Percentiles rank a stretch among this genome's conserved stretches.
phyloP scores from a whole-genome alignment of 2,329 filamentous ascomycete genomes.

The Leptosphaerulina australis region DNA sequence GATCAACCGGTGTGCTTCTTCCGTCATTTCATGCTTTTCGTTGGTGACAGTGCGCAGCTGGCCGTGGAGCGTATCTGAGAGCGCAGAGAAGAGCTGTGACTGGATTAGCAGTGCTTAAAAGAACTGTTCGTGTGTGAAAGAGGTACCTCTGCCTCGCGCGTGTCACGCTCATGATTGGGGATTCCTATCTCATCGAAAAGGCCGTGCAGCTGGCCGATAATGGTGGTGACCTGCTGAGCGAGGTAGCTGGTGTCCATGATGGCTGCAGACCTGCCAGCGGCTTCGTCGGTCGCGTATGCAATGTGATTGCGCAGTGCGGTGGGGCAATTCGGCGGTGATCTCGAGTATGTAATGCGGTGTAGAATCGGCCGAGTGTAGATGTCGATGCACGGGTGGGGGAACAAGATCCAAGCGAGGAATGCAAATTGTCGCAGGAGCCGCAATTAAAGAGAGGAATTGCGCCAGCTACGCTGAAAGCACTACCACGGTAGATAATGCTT shows the following conservation, averaged over 20 bases:
- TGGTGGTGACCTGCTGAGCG: conserved; percentile 92
- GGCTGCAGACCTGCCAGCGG: conserved; percentile 44
- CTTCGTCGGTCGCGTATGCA: conserved; percentile 44
- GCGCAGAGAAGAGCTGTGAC: conserved; percentile 79
- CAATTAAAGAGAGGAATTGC: conserved; percentile 19
- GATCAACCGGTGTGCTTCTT: conserved; percentile 85
- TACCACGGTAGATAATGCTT: conserved; percentile 6
- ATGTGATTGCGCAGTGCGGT: conserved; percentile 32
- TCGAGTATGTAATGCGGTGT: conserved; percentile 20
- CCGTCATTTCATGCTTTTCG: conserved; percentile 89
- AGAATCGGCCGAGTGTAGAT: conserved; percentile 7
- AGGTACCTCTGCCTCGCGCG: conserved; percentile 82
- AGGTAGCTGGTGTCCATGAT: conserved; percentile 89
- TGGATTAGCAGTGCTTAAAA: conserved; percentile 18
- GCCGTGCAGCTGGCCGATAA: conserved; percentile 89
- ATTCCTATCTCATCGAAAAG: conserved; percentile 98
- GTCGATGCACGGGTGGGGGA: conserved; percentile 8
- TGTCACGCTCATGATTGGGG: conserved; percentile 88
- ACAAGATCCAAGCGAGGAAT: conserved; percentile 11
- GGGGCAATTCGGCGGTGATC: conserved; percentile 31
- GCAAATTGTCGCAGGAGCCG: conserved; percentile 16
- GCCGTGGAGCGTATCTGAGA: conserved; percentile 89
- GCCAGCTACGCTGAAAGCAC: conserved; percentile 12
- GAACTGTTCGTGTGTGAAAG: background rate
- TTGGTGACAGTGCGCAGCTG: conserved; percentile 83